Evolutionary conservation across 805 yeast species (phyloP).

Genomic region (Millerozyma miso): DNA sequence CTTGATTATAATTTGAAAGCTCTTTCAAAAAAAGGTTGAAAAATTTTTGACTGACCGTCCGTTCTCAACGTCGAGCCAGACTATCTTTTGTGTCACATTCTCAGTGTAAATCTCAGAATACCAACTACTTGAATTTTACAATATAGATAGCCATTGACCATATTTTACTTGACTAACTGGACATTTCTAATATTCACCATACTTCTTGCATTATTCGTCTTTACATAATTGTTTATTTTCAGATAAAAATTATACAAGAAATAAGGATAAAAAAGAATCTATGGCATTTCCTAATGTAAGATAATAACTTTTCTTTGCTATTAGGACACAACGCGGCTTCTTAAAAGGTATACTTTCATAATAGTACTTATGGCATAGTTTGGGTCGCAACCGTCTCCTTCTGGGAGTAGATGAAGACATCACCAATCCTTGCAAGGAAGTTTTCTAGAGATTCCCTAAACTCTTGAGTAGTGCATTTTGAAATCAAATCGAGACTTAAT

Average conservation of each 20-base stretch:
- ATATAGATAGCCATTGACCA: no score
- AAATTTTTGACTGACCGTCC: slow-evolving; percentile 11
- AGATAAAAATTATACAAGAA: neutral
- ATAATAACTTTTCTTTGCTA: no score
- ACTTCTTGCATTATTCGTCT: no score
- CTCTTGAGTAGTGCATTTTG: slow-evolving; percentile 58
- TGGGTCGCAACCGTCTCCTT: no score
- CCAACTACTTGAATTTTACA: no score
- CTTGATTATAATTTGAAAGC: neutral
- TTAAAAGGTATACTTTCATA: no score
- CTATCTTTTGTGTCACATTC: slow-evolving; percentile 7
- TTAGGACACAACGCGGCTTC: no score
- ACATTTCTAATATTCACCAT: no score
- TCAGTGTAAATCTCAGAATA: slow-evolving; percentile 7
- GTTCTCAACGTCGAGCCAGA: slow-evolving; percentile 6
- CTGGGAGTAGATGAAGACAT: slow-evolving; percentile 17
- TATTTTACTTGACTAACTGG: no score
- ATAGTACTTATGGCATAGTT: no score
- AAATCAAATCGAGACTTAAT: slow-evolving; percentile 54
- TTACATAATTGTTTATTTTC: no score
- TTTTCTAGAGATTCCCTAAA: slow-evolving; percentile 56
- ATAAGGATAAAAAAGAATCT: neutral
- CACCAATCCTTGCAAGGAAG: slow-evolving; percentile 54
- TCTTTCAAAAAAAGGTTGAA: slow-evolving; percentile 8
- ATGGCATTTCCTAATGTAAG: neutral